These are phyloP conservation scores for Fusarium compactum DNA, from an alignment of 2,329 filamentous ascomycete species.

Conservation along the genomic window DNA sequence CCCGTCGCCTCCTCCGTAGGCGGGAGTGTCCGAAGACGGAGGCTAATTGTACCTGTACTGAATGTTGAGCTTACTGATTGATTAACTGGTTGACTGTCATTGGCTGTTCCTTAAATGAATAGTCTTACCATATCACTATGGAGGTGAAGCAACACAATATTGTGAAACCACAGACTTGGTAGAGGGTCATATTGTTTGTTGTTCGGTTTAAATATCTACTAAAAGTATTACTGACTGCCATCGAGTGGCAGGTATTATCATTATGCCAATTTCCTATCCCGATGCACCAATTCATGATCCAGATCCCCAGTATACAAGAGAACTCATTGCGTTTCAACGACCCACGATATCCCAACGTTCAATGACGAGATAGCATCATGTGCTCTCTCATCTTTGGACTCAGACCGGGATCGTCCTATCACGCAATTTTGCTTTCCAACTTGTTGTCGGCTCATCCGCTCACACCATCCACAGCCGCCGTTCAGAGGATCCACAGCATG, in stretches of 20 bases:
- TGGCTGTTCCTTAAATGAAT: conserved; percentile 14
- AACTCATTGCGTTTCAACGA: conserved; percentile 2
- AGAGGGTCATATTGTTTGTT: background rate
- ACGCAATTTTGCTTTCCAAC: conserved; percentile 42
- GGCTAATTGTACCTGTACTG: conserved; percentile 17
- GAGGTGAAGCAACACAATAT: background rate
- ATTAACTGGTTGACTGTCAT: conserved; percentile 40
- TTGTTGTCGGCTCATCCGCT: conserved; percentile 34
- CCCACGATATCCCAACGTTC: conserved; percentile 13
- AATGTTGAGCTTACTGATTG: conserved; percentile 40
- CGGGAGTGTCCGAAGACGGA: conserved; percentile 37
- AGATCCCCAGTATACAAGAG: conserved; percentile 24
- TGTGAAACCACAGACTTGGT: background rate
- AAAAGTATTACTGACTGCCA: conserved; percentile 19
- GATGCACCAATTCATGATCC: conserved; percentile 25
- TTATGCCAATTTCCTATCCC: conserved; percentile 26
- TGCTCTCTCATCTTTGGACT: conserved; percentile 31
- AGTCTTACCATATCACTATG: background rate
- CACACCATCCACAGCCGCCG: conserved; percentile 30
- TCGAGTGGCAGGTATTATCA: conserved; percentile 34
- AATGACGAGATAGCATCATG: conserved; percentile 20
- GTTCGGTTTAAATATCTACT: conserved; percentile 21
- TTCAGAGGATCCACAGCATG: conserved; percentile 30
- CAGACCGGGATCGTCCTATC: conserved; percentile 38
- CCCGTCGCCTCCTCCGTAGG: conserved; percentile 31